These are phyloP conservation scores for Microdochium nivale DNA, from an alignment of 2,329 filamentous ascomycete genomes.

Conservation along the genomic window DNA sequence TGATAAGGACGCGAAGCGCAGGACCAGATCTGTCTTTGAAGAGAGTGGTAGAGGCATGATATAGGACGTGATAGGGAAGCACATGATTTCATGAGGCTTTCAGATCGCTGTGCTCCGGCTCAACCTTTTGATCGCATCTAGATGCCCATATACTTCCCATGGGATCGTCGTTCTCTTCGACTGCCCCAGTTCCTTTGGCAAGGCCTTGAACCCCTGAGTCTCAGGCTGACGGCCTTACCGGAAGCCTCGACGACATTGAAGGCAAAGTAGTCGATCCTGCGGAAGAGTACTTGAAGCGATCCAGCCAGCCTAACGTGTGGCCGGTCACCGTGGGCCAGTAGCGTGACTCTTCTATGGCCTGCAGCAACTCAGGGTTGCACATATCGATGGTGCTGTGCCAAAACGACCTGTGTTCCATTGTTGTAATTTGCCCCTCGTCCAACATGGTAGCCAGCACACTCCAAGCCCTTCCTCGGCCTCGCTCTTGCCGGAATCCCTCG, in stretches of 20 bases:
- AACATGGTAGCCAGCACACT: slow-evolving; percentile 27
- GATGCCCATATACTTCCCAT: too few species aligned
- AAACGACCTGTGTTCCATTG: slow-evolving; percentile 1
- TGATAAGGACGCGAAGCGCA: not conserved
- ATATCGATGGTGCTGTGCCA: slow-evolving; percentile 16
- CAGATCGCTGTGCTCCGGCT: too few species aligned
- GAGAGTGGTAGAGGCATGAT: too few species aligned
- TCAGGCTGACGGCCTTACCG: slow-evolving; percentile 8
- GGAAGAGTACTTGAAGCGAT: slow-evolving; percentile 16
- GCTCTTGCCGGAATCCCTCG: slow-evolving; percentile 29
- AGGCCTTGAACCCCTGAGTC: slow-evolving; percentile 11
- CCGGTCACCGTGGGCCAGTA: slow-evolving; percentile 16
- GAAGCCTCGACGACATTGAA: slow-evolving; percentile 5
- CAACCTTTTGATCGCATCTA: too few species aligned
- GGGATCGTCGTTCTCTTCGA: too few species aligned
- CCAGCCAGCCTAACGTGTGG: slow-evolving; percentile 15
- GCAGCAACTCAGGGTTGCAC: slow-evolving; percentile 9
- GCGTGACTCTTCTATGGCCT: slow-evolving; percentile 8
- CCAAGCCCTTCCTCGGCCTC: slow-evolving; percentile 25
- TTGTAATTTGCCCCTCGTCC: slow-evolving; percentile 25
- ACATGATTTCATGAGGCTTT: too few species aligned
- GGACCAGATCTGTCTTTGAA: too few species aligned
- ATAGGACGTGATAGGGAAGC: too few species aligned
- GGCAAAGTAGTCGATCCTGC: slow-evolving; percentile 16
- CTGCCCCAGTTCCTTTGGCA: slow-evolving; percentile 6